These are phyloP conservation scores for Panicum miliaceum DNA, from an alignment of 176 grass and related monocot genomes.

Conservation along the genomic window DNA sequence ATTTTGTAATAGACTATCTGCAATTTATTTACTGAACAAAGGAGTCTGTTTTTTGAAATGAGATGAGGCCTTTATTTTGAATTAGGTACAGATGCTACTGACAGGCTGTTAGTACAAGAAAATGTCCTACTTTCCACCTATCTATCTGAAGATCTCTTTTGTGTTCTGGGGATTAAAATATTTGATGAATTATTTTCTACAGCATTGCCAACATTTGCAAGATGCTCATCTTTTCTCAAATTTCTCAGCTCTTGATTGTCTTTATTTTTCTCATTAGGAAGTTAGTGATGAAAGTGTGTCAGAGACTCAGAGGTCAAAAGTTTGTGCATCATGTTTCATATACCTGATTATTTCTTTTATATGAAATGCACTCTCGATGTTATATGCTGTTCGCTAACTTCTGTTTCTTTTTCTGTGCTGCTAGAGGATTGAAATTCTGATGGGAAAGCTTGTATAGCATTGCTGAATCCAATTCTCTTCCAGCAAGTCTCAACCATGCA, in stretches of 20 bases:
- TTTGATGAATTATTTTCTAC: background rate
- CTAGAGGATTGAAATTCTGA: slow-evolving; percentile 44
- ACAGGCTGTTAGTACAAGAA: slow-evolving; percentile 7
- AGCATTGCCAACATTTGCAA: background rate
- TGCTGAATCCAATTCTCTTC: slow-evolving; percentile 22
- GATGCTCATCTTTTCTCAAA: background rate
- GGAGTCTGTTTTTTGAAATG: slow-evolving; percentile 27
- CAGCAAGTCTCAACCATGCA: slow-evolving; percentile 52
- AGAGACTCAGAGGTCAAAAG: slow-evolving; percentile 27
- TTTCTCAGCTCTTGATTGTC: slow-evolving; percentile 20
- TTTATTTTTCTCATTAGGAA: slow-evolving; percentile 34
- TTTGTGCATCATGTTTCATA: slow-evolving; percentile 53
- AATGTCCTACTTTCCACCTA: background rate
- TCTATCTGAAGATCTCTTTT: background rate
- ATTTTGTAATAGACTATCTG: slow-evolving; percentile 1
- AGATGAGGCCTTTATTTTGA: slow-evolving; percentile 29
- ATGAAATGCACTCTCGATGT: slow-evolving; percentile 1
- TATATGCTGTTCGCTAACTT: slow-evolving; percentile 20
- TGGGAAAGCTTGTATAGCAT: slow-evolving; percentile 28
- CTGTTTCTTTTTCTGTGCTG: slow-evolving; percentile 30
- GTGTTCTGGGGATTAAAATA: background rate
- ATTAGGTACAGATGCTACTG: background rate
- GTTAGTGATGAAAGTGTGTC: slow-evolving; percentile 37
- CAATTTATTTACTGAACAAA: slow-evolving; percentile 28
- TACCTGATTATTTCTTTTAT: slow-evolving; percentile 19